Evolutionary conservation across 352 stramenopile species (phyloP).

Genomic region (Aphanomyces astaci): DNA sequence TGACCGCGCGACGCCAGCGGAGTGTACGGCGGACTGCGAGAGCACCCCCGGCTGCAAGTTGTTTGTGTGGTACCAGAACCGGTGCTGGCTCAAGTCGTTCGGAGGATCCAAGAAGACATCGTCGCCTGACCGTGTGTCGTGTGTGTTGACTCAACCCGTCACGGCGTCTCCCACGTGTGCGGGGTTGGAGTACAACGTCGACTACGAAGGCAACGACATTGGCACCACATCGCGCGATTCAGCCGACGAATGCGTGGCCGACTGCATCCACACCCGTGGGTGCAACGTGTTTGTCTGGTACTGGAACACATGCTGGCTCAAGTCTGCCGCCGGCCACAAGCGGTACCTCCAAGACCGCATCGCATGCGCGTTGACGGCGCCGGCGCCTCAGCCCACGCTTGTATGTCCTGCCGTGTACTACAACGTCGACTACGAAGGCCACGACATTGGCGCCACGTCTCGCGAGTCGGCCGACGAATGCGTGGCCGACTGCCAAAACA

Average conservation of each 20-base stretch:
- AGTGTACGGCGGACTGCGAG: neutral
- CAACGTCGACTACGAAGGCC: neutral
- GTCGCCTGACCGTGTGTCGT: neutral
- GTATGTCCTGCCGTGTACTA: neutral
- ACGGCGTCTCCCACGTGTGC: neutral
- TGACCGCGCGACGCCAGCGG: neutral
- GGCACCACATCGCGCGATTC: neutral
- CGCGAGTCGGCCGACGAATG: constrained; percentile 7
- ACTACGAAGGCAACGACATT: neutral
- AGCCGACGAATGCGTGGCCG: neutral
- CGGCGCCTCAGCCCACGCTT: neutral
- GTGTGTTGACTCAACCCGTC: neutral
- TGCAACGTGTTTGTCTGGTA: neutral
- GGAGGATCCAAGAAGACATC: neutral
- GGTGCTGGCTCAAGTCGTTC: constrained; percentile 5
- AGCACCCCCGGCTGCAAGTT: constrained; percentile 2
- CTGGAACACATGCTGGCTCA: constrained; percentile 2
- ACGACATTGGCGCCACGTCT: neutral
- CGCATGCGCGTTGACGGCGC: neutral
- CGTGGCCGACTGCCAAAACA: neutral
- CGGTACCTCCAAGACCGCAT: neutral
- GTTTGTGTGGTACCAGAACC: neutral
- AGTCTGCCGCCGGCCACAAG: neutral
- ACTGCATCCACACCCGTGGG: neutral
- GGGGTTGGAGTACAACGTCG: neutral